Evolutionary conservation across 169 alveolate genomes (phyloP).

Genomic region (Eimeria maxima): DNA sequence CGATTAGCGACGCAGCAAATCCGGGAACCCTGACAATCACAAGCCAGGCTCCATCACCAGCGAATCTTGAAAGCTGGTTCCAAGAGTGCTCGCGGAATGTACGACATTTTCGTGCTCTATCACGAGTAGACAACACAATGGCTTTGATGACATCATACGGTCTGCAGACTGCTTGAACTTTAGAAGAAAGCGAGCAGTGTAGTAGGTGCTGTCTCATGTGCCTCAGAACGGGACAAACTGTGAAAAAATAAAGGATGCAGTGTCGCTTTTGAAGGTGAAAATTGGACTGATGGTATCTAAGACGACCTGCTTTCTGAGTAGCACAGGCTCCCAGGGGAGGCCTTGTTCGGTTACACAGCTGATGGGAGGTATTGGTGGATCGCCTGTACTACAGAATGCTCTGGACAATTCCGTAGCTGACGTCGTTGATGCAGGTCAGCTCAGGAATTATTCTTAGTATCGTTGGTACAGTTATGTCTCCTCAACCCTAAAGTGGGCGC

Average conservation of each 20-base stretch:
- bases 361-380: slow-evolving; percentile 58
- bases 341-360: slow-evolving; percentile 38
- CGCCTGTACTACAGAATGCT: slow-evolving; percentile 40
- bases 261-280: background rate
- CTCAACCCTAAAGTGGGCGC: background rate
- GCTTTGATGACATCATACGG: background rate
- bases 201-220: background rate
- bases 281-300: background rate
- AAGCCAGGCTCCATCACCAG: slow-evolving; percentile 35
- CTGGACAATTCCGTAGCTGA: slow-evolving; percentile 39
- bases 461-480: background rate
- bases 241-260: background rate
- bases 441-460: background rate
- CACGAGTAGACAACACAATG: background rate
- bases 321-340: slow-evolving; percentile 1
- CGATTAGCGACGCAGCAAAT: background rate
- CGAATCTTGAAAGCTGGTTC: background rate
- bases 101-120: background rate
- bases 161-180: background rate
- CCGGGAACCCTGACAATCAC: slow-evolving; percentile 28
- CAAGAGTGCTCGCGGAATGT: background rate
- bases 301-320: background rate
- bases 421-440: slow-evolving; percentile 22
- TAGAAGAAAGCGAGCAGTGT: background rate
- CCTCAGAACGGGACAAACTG: background rate